Percentiles rank a stretch among this genome's conserved stretches.
Evolutionary conservation across 345 rosid genomes (phyloP).

Genomic region (Clausena lansium): DNA sequence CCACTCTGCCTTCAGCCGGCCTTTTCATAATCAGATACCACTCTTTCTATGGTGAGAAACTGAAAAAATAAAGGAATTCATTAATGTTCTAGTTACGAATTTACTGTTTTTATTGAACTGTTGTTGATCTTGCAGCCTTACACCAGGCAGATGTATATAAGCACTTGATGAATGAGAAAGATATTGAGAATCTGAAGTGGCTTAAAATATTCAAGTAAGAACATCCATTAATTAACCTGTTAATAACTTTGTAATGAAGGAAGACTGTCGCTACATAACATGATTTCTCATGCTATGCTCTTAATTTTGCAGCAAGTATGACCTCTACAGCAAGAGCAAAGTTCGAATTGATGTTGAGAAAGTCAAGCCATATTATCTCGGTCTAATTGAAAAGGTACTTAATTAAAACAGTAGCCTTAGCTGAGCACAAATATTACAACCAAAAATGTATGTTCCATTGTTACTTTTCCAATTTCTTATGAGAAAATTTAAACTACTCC

Average conservation of each 20-base stretch:
- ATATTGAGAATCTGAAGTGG: conserved; percentile 46
- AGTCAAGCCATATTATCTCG: background rate
- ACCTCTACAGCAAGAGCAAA: background rate
- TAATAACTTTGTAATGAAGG: background rate
- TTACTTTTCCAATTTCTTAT: background rate
- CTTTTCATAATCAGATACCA: conserved; percentile 68
- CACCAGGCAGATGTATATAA: conserved; percentile 37
- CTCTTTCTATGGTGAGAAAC: conserved; percentile 51
- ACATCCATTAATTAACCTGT: background rate
- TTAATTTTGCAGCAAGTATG: background rate
- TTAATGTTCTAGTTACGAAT: background rate
- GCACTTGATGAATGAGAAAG: conserved; percentile 49
- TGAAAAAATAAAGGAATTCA: background rate
- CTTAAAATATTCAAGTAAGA: conserved; percentile 44
- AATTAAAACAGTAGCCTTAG: no score
- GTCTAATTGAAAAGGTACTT: background rate
- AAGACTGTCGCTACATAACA: background rate
- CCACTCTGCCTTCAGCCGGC: conserved; percentile 56
- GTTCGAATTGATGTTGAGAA: background rate
- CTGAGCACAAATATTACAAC: no score
- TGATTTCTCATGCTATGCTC: background rate
- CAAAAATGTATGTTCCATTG: no score
- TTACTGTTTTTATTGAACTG: background rate
- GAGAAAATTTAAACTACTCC: background rate
- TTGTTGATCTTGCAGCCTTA: conserved; percentile 30